Conservation (phyloP, 768 basidiomycete species). For the Austroboletus festivus region DNA sequence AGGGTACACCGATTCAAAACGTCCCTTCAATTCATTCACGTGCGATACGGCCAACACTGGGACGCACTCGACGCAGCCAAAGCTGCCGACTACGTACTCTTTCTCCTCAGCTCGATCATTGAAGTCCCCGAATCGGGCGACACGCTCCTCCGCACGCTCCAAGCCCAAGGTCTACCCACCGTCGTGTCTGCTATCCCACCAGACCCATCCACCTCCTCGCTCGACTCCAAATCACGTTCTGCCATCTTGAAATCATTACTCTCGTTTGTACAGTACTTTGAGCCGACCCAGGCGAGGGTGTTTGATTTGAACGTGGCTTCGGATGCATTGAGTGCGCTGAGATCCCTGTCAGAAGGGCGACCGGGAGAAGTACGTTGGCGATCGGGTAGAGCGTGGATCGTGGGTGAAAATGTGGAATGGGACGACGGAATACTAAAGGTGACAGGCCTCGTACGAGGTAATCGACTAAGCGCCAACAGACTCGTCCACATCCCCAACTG, state of each 20-base stretch:
- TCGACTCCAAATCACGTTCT: constrained; percentile 61
- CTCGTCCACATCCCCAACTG: constrained; percentile 83
- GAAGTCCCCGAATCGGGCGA: constrained; percentile 90
- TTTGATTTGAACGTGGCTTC: constrained; percentile 65
- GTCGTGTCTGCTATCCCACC: constrained; percentile 73
- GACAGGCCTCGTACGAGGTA: constrained; percentile 84
- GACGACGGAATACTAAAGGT: constrained; percentile 68
- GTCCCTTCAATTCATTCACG: constrained; percentile 79
- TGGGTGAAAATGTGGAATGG: constrained; percentile 65
- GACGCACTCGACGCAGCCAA: constrained; percentile 80
- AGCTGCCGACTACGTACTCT: constrained; percentile 86
- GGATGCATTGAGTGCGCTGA: constrained; percentile 69
- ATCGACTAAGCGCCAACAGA: constrained; percentile 70
- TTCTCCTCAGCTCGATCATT: constrained; percentile 73
- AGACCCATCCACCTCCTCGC: constrained; percentile 37
- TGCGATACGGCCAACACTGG: constrained; percentile 71
- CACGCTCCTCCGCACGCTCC: constrained; percentile 79
- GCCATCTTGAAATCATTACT: constrained; percentile 82
- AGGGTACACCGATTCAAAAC: constrained; percentile 92
- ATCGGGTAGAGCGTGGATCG: constrained; percentile 72
- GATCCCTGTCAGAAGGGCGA: constrained; percentile 80
- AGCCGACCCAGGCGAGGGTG: constrained; percentile 73
- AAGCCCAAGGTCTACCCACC: constrained; percentile 87
- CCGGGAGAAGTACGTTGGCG: constrained; percentile 81
- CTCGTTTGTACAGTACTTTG: constrained; percentile 94